Conservation (phyloP, 306 rosid species). For the Astragalus glycyphyllos region DNA sequence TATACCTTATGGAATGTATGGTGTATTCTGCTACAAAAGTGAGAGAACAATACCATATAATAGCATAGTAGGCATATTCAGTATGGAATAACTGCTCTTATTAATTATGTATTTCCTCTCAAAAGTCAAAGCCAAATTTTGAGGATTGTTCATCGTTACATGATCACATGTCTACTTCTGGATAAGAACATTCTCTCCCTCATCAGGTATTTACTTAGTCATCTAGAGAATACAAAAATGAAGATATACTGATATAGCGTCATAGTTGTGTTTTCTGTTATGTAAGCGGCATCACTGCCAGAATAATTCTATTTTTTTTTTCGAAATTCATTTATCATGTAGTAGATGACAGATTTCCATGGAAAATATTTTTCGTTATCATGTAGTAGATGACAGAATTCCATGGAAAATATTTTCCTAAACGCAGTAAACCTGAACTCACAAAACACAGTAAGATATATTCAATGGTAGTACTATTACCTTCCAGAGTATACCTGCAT, state of each 20-base stretch:
- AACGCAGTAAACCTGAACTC: too few relatives aligned
- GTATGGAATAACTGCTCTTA: slow-evolving; percentile 16
- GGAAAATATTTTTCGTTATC: not conserved
- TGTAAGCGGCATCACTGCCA: slow-evolving; percentile 3
- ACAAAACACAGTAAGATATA: too few relatives aligned
- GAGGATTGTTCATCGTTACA: slow-evolving; percentile 20
- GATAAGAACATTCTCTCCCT: slow-evolving; percentile 41
- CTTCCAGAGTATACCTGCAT: too few relatives aligned
- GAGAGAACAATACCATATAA: not conserved
- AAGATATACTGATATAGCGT: not conserved
- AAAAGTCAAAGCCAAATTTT: not conserved
- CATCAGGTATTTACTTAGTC: too few relatives aligned
- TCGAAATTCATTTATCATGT: not conserved
- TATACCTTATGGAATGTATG: not conserved
- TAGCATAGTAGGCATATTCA: not conserved
- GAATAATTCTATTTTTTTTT: not conserved
- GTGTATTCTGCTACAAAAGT: slow-evolving; percentile 22
- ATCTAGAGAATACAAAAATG: slow-evolving; percentile 14
- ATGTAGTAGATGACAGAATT: not conserved
- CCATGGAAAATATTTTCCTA: too few relatives aligned
- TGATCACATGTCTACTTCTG: not conserved
- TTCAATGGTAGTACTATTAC: too few relatives aligned
- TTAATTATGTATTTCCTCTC: slow-evolving; percentile 2
- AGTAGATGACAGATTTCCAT: not conserved
- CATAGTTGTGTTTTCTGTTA: not conserved